Evolutionary conservation across 2,329 filamentous ascomycete species (phyloP), one percentile per base, ranked within the genome.

Genomic region (Pseudohalonectria lignicola): DNA sequence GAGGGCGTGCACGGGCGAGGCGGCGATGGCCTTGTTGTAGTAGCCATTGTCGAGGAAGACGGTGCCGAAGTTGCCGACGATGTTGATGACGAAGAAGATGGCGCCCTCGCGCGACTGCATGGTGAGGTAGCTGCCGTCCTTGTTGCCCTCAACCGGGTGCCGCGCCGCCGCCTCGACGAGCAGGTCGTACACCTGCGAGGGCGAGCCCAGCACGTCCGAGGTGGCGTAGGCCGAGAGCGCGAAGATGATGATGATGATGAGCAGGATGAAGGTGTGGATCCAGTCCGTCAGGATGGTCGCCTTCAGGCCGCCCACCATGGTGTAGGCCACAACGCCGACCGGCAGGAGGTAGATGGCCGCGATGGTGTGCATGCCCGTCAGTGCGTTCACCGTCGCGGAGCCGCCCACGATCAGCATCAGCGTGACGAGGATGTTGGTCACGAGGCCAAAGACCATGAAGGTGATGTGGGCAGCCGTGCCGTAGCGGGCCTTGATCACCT

Each of bases 1-100:
- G 3, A 95, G 74, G 0, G 87, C 88, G 43, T 90, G 79, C 0
- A 90, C 82, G 1, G 86, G 86, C 17, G 78, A 82, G 0, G 88
- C 86, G 6, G 88, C 86, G 50, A 94, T 94, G 13, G 86, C 87
- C 60, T 94, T 94, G 69, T 94, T 92, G 62, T 87, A 94, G 64
- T 93, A 94, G 13, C 82, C 80, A 46, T 88, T 88, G 53, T 93
- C 86, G 32, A 86, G 69, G 64, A 93, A 93, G 4, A 93, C 84
- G 1, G 83, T 87, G 41, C 72, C 81, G 43, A 90, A 92, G 60
- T 88, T 88, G 30, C 85, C 85, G 26, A 88, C 81, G 34, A 59
- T 80, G 59, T 93, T 93, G 61, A 93, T 93, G 28, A 93, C 78
- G 58, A 94, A 94, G 67, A 94, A 94, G 43, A 92, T 84, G 30